phyloP scores from a whole-genome alignment of 352 stramenopile species.

The Globisporangium takayamanum region DNA sequence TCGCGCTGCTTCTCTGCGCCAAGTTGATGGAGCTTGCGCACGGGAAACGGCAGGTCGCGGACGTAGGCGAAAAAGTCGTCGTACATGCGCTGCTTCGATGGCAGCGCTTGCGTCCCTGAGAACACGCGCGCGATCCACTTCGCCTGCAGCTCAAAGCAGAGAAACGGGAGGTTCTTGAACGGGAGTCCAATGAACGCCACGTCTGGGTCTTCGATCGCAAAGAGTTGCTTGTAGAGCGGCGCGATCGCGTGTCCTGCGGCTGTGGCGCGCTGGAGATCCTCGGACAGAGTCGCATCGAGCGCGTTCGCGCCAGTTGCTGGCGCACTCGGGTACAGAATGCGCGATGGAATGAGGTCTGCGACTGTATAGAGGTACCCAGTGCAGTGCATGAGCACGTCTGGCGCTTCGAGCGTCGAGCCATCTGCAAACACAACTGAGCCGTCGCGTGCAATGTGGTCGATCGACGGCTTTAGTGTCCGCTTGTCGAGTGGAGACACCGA shows the following conservation, averaged over 20 bases:
- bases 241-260: conserved; percentile 33
- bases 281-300: conserved; percentile 18
- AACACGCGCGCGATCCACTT: conserved; percentile 68
- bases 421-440: conserved; percentile 54
- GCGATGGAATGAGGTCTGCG: conserved; percentile 35
- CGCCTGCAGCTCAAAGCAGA: conserved; percentile 73
- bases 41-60: conserved; percentile 25
- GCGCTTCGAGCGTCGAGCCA: conserved; percentile 30
- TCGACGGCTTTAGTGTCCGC: conserved; percentile 50
- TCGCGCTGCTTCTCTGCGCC: conserved; percentile 35
- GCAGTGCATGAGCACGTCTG: conserved; percentile 76
- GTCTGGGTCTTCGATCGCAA: conserved; percentile 71
- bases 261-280: conserved; percentile 29
- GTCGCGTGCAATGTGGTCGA: conserved; percentile 42
- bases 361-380: conserved; percentile 70
- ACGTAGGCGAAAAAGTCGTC: conserved; percentile 46
- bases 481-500: conserved; percentile 19
- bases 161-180: conserved; percentile 75
- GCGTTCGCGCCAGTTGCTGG: conserved; percentile 9
- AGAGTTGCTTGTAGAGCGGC: conserved; percentile 72
- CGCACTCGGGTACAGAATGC: conserved; percentile 39
- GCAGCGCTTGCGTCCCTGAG: conserved; percentile 24
- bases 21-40: conserved; percentile 69
- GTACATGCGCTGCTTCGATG: conserved; percentile 69
- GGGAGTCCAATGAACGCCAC: conserved; percentile 64